Conservation (phyloP, 2,329 filamentous ascomycete species). For the Pseudonectria foliicola region DNA sequence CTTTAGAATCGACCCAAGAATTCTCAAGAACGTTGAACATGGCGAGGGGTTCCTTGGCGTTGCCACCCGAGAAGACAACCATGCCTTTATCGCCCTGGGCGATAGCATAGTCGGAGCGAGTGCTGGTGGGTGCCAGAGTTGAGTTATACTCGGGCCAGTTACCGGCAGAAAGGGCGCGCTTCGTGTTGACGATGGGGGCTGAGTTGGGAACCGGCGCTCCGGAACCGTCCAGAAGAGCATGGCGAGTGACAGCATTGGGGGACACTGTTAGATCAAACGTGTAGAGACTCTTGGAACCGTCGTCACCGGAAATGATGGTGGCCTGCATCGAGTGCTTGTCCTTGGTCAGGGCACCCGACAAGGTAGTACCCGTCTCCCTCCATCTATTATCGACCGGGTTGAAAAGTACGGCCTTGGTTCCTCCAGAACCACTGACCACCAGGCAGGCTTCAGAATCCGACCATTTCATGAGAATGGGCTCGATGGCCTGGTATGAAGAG, state of each 20-base stretch:
- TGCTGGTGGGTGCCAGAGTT: conserved; percentile 57
- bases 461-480: conserved; percentile 70
- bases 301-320: conserved; percentile 60
- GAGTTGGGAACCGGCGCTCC: conserved; percentile 47
- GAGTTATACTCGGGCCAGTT: conserved; percentile 76
- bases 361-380: conserved; percentile 56
- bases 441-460: conserved; percentile 63
- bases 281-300: conserved; percentile 72
- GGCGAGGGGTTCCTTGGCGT: conserved; percentile 56
- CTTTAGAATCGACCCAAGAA: conserved; percentile 66
- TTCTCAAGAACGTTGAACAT: conserved; percentile 75
- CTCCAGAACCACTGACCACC: conserved; percentile 59
- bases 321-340: conserved; percentile 51
- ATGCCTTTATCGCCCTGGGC: conserved; percentile 59
- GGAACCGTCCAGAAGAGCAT: conserved; percentile 55
- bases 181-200: conserved; percentile 29
- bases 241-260: conserved; percentile 68
- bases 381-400: conserved; percentile 53
- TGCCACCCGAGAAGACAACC: conserved; percentile 75
- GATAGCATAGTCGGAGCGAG: conserved; percentile 63
- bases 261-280: conserved; percentile 68
- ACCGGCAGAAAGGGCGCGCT: conserved; percentile 43
- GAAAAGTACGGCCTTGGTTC: conserved; percentile 68
- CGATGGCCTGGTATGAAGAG: conserved; percentile 52
- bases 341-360: conserved; percentile 55